These are phyloP conservation scores for Acmispon strigosus DNA, from an alignment of 306 rosid genomes.

Conservation along the genomic window DNA sequence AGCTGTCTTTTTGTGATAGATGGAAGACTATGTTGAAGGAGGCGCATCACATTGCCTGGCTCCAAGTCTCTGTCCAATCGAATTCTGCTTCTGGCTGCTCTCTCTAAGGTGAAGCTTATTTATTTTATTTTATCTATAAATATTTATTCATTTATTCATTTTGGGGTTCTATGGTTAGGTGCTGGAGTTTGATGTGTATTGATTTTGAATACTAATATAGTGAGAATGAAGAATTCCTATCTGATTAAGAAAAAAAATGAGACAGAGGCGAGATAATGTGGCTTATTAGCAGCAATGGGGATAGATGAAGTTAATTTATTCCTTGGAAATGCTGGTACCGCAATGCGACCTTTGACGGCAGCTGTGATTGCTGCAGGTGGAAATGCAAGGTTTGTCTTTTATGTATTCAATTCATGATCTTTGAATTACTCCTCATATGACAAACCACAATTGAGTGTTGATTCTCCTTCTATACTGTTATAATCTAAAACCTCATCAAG, in stretches of 20 bases:
- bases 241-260: too few species aligned
- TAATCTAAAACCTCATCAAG: background rate
- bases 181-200: background rate
- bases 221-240: background rate
- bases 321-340: slow-evolving; percentile 99
- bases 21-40: too few species aligned
- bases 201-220: background rate
- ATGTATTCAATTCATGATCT: background rate
- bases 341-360: slow-evolving; percentile 98
- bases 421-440: background rate
- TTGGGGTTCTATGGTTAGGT: background rate
- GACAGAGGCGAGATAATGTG: background rate
- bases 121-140: background rate
- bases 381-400: slow-evolving; percentile 55
- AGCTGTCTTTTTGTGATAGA: too few species aligned
- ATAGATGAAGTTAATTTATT: slow-evolving; percentile 68
- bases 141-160: too few species aligned
- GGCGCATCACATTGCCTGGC: slow-evolving; percentile 82
- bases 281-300: slow-evolving; percentile 4
- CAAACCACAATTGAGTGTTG: background rate
- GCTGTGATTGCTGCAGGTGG: slow-evolving; percentile 97
- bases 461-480: background rate
- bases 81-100: slow-evolving; percentile 93
- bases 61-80: slow-evolving; percentile 93
- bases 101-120: slow-evolving; percentile 69